A percentile compares a stretch with the other conserved stretches of the same genome.
Evolutionary conservation across 2,329 filamentous ascomycete genomes (phyloP).

Genomic region (Paecilomyces formosus): DNA sequence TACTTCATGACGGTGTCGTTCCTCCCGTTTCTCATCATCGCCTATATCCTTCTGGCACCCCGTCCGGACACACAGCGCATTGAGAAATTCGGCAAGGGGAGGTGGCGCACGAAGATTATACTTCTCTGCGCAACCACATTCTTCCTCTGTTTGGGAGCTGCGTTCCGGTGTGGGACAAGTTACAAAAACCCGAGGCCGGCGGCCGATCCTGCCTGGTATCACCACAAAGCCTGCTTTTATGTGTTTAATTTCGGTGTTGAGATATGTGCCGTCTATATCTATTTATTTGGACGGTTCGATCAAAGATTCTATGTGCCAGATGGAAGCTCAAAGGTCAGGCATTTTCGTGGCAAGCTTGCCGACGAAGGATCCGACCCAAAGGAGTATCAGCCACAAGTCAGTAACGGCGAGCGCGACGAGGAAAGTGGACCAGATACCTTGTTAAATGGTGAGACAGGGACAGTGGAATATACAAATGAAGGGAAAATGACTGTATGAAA

Average conservation of each 20-base stretch:
- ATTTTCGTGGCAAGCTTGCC: background rate
- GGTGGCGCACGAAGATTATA: constrained; percentile 58
- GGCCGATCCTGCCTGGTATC: constrained; percentile 59
- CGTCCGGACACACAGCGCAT: constrained; percentile 31
- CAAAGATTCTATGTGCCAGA: constrained; percentile 67
- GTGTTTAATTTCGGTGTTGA: constrained; percentile 71
- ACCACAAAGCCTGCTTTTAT: constrained; percentile 68
- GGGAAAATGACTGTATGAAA: background rate
- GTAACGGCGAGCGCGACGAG: background rate
- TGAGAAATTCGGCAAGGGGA: constrained; percentile 61
- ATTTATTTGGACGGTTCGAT: constrained; percentile 63
- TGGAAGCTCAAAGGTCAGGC: constrained; percentile 39
- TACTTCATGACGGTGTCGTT: constrained; percentile 60
- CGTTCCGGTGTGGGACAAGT: constrained; percentile 56
- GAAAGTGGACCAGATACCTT: background rate
- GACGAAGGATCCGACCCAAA: background rate
- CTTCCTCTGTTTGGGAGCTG: constrained; percentile 61
- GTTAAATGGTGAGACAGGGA: background rate
- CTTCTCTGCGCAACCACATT: constrained; percentile 54
- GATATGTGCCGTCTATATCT: constrained; percentile 60
- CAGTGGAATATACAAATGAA: background rate
- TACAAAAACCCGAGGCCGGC: constrained; percentile 46
- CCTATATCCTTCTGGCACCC: constrained; percentile 41
- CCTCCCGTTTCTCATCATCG: constrained; percentile 54
- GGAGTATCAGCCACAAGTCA: background rate